Conservation (phyloP, 306 rosid species). For the Lathyrus aphaca region DNA sequence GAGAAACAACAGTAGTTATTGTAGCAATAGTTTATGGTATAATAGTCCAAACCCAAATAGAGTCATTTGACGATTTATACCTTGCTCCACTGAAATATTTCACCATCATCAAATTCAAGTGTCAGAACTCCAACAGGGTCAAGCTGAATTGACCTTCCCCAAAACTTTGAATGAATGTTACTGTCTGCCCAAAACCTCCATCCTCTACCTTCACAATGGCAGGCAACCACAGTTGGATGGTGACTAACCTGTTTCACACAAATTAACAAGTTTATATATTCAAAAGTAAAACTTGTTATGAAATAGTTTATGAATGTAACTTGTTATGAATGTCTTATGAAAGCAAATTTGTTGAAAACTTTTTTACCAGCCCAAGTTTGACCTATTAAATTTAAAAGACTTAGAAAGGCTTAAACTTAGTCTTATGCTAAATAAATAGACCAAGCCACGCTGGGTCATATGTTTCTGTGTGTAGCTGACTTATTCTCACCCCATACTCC, state of each 20-base stretch:
- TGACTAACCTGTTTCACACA: slow-evolving; percentile 86
- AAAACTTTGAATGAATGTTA: slow-evolving; percentile 88
- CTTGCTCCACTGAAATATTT: slow-evolving; percentile 98
- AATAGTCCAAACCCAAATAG: slow-evolving; percentile 23
- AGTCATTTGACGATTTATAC: slow-evolving; percentile 44
- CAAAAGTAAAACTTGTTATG: not conserved
- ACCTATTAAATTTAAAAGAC: not conserved
- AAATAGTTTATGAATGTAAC: slow-evolving; percentile 4
- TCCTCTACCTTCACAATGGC: slow-evolving; percentile 98
- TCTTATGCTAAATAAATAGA: not conserved
- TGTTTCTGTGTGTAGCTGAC: too few species aligned
- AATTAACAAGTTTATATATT: not conserved
- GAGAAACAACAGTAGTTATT: slow-evolving; percentile 25
- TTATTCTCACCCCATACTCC: too few species aligned
- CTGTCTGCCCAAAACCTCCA: slow-evolving; percentile 99
- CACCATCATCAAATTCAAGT: slow-evolving; percentile 94
- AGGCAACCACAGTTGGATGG: slow-evolving; percentile 96
- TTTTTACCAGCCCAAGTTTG: not conserved
- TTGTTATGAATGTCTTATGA: not conserved
- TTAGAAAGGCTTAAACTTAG: not conserved
- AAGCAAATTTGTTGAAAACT: not conserved
- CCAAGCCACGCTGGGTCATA: not conserved
- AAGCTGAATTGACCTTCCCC: slow-evolving; percentile 98
- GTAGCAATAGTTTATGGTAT: not conserved
- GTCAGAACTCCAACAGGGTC: slow-evolving; percentile 90